phyloP scores from a whole-genome alignment of 768 basidiomycete genomes.

The Lentinula boryana region DNA sequence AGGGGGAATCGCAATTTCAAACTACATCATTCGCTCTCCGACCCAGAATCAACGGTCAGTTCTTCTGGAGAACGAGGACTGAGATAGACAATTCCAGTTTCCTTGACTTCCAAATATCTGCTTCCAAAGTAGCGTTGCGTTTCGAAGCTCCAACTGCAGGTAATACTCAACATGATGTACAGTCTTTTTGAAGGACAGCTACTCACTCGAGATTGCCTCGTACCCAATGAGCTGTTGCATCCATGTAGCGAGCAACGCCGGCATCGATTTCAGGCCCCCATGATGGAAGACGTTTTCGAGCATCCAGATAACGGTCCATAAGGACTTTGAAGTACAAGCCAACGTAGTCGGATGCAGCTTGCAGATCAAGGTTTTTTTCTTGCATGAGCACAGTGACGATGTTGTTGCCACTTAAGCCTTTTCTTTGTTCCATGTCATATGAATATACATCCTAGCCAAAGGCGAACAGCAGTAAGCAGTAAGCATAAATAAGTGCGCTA shows the following conservation, averaged over 20 bases:
- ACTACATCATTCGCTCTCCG: background rate
- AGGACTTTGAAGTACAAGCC: conserved; percentile 44
- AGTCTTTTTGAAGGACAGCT: conserved; percentile 4
- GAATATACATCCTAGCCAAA: conserved; percentile 56
- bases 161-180: background rate
- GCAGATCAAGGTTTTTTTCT: conserved; percentile 44
- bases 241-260: conserved; percentile 46
- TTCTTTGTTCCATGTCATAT: conserved; percentile 68
- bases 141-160: conserved; percentile 58
- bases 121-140: conserved; percentile 63
- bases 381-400: conserved; percentile 65
- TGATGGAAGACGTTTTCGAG: conserved; percentile 40
- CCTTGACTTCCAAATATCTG: conserved; percentile 44
- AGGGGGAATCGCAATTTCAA: background rate
- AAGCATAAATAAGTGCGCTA: background rate
- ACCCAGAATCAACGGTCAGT: conserved; percentile 15
- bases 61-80: conserved; percentile 29
- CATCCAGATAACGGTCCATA: conserved; percentile 42
- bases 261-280: conserved; percentile 42
- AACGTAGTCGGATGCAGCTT: conserved; percentile 53
- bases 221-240: conserved; percentile 54
- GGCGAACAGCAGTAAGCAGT: conserved; percentile 1
- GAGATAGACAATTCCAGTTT: conserved; percentile 39
- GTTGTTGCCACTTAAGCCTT: conserved; percentile 61
- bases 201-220: conserved; percentile 54